Evolutionary conservation across 768 basidiomycete genomes (phyloP).

Genomic region (Leccinum ochraceum): DNA sequence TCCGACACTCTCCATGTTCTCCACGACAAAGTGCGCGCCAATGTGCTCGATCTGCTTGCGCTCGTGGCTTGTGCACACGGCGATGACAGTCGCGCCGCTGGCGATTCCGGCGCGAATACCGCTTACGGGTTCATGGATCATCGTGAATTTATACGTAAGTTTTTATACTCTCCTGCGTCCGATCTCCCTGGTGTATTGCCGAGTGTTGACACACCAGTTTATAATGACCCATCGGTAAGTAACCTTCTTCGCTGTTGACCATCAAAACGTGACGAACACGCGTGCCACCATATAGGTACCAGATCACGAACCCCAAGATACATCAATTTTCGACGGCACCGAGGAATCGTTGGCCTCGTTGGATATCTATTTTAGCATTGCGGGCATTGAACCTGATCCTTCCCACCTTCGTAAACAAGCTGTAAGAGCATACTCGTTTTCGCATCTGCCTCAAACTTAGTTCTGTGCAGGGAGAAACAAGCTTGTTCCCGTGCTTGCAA

Average conservation of each 20-base stretch:
- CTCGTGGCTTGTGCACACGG: constrained; percentile 72
- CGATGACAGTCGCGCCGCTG: constrained; percentile 71
- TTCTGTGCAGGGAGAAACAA: too few species aligned
- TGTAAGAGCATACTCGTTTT: too few species aligned
- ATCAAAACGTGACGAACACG: background rate
- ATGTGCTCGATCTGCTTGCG: constrained; percentile 56
- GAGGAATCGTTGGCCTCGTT: constrained; percentile 55
- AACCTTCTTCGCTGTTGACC: background rate
- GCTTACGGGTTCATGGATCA: constrained; percentile 72
- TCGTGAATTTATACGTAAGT: constrained; percentile 61
- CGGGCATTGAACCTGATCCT: constrained; percentile 44
- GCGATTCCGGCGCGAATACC: constrained; percentile 72
- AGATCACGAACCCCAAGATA: constrained; percentile 39
- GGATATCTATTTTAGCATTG: constrained; percentile 46
- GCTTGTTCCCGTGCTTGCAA: too few species aligned
- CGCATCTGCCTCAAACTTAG: too few species aligned
- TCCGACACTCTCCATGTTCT: constrained; percentile 51
- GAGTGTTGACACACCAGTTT: constrained; percentile 36
- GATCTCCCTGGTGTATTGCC: constrained; percentile 6
- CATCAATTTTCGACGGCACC: constrained; percentile 49
- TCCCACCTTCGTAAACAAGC: constrained; percentile 32
- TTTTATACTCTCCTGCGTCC: background rate
- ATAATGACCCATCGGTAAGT: constrained; percentile 44
- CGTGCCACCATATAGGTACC: constrained; percentile 22
- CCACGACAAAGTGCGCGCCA: constrained; percentile 52